A percentile compares a stretch with the other conserved stretches of the same genome.
Evolutionary conservation across 2,329 filamentous ascomycete species (phyloP).

Genomic region (Claviceps capensis): DNA sequence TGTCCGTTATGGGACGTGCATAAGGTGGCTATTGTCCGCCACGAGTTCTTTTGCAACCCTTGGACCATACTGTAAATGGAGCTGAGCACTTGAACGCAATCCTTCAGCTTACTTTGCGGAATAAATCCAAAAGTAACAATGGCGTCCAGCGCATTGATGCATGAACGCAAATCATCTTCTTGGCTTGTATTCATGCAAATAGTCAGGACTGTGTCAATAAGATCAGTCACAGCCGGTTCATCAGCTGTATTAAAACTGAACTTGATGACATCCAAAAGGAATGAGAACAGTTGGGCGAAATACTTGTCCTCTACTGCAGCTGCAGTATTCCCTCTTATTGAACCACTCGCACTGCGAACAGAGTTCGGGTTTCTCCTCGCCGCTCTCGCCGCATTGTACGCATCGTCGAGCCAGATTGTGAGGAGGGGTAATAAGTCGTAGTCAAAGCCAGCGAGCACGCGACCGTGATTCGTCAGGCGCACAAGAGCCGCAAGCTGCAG

Average conservation of each 20-base stretch:
- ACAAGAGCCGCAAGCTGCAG: conserved; percentile 50
- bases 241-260: conserved; percentile 60
- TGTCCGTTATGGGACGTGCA: conserved; percentile 63
- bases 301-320: conserved; percentile 43
- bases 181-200: conserved; percentile 57
- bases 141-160: conserved; percentile 54
- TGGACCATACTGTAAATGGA: conserved; percentile 56
- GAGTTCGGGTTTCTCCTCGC: conserved; percentile 34
- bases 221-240: conserved; percentile 43
- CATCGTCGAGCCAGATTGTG: conserved; percentile 43
- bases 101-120: conserved; percentile 45
- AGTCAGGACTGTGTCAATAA: conserved; percentile 48
- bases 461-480: conserved; percentile 47
- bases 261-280: conserved; percentile 56
- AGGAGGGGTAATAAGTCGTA: conserved; percentile 52
- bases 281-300: conserved; percentile 49
- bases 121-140: conserved; percentile 61
- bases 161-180: conserved; percentile 50
- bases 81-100: conserved; percentile 57
- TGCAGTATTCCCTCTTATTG: conserved; percentile 23
- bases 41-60: conserved; percentile 47
- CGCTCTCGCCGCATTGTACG: conserved; percentile 37
- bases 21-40: conserved; percentile 57
- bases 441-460: conserved; percentile 51
- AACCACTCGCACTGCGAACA: conserved; percentile 21